Evolutionary conservation across 352 stramenopile species (phyloP).

Genomic region (Pythium apleroticum): DNA sequence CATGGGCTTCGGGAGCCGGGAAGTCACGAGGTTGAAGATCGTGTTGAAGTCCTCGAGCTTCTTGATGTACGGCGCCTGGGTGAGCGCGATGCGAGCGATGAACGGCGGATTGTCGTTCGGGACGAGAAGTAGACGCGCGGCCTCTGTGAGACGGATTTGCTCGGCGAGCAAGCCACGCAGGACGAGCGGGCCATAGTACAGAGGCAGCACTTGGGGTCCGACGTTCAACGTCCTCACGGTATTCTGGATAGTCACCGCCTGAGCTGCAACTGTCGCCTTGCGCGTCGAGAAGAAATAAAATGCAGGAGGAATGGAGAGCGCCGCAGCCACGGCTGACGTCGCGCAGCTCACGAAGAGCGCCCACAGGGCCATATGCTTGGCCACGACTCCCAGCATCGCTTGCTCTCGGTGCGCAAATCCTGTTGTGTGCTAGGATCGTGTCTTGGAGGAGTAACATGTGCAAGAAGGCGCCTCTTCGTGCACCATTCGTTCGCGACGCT

Average conservation of each 20-base stretch:
- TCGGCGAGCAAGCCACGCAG: conserved; percentile 7
- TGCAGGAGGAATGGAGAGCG: neutral
- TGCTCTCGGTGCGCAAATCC: neutral
- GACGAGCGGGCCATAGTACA: conserved; percentile 4
- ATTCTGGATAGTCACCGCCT: neutral
- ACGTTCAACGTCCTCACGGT: neutral
- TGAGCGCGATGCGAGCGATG: neutral
- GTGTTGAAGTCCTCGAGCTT: neutral
- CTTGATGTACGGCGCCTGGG: neutral
- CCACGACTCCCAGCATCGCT: neutral
- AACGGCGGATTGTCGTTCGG: neutral
- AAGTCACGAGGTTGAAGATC: conserved; percentile 7
- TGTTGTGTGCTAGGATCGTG: too few relatives aligned
- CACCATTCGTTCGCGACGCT: too few relatives aligned
- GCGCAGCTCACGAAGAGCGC: neutral
- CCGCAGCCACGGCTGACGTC: neutral
- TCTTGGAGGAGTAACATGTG: too few relatives aligned
- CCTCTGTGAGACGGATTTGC: conserved; percentile 1
- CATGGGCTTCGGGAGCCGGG: conserved; percentile 2
- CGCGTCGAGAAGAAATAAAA: neutral
- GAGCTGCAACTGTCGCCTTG: neutral
- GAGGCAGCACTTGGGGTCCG: neutral
- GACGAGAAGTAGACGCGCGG: neutral
- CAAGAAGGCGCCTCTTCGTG: too few relatives aligned
- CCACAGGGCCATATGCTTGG: neutral